Evolutionary conservation across 1,284 basidiomycete genomes (phyloP).

Genomic region (Cryptococcus jaspeensis): DNA sequence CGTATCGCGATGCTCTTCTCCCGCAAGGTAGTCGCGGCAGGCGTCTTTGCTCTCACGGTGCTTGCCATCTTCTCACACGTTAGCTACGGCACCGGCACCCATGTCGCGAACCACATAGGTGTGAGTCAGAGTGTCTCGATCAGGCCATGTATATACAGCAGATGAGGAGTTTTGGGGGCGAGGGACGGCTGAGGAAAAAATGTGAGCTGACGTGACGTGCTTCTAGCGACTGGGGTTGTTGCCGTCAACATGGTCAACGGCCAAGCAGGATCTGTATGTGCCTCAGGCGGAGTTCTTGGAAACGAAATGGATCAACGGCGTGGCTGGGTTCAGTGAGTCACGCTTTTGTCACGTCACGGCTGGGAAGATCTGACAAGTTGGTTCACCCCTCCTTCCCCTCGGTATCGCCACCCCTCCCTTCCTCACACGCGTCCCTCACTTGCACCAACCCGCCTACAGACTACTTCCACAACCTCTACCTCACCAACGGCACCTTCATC

Average conservation of each 20-base stretch:
- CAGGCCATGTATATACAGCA: too few relatives aligned
- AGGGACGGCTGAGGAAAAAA: neutral
- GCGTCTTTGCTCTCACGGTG: neutral
- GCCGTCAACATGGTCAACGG: neutral
- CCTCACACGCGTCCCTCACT: neutral
- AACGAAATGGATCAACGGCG: conserved; percentile 19
- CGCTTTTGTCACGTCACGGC: too few relatives aligned
- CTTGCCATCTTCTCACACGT: neutral
- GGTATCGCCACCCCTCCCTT: neutral
- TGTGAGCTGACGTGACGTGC: too few relatives aligned
- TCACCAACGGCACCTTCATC: conserved; percentile 35
- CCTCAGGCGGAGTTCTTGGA: conserved; percentile 16
- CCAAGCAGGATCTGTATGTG: conserved; percentile 8
- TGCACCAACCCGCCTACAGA: conserved; percentile 10
- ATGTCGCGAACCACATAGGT: neutral
- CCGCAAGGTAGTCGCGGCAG: neutral
- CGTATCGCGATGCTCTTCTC: neutral
- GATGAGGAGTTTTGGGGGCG: too few relatives aligned
- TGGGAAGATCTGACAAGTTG: neutral
- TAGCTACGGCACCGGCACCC: neutral
- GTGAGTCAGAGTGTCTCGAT: neutral
- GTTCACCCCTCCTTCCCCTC: neutral
- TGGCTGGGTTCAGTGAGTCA: conserved; percentile 32
- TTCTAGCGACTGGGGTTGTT: neutral
- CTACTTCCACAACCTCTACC: conserved; percentile 60